phyloP scores from a whole-genome alignment of 164 flowering plant genomes.

The Sedum album region DNA sequence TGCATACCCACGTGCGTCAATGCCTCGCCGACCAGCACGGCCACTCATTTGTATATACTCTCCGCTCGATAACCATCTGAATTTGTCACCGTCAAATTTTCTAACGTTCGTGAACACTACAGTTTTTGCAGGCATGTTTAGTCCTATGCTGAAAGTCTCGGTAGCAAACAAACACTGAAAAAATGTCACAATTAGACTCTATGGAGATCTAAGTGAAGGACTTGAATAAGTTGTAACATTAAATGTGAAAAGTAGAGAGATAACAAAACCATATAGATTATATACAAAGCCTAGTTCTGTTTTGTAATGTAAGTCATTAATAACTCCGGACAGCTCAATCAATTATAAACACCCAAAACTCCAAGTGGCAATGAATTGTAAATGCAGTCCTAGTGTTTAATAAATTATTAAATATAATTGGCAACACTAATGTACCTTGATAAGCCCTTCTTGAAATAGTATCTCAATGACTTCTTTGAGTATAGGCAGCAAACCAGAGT shows the following conservation, averaged over 20 bases:
- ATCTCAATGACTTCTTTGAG: constrained; percentile 98
- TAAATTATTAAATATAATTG: background rate
- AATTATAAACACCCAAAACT: background rate
- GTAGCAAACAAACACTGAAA: constrained; percentile 97
- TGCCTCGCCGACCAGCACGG: constrained; percentile 98
- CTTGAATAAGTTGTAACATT: background rate
- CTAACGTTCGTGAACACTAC: constrained; percentile 97
- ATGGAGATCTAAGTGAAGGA: background rate
- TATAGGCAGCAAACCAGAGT: constrained; percentile 98
- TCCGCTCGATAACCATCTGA: constrained; percentile 98
- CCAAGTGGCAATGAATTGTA: background rate
- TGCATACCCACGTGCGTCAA: constrained; percentile 96
- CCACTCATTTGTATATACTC: constrained; percentile 99
- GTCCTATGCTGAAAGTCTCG: constrained; percentile 98
- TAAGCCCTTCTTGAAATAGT: constrained; percentile 93
- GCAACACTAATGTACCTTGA: constrained; percentile 52
- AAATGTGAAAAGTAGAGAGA: background rate
- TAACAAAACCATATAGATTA: background rate
- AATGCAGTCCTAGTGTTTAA: background rate
- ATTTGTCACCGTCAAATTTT: constrained; percentile 97
- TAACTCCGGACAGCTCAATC: background rate
- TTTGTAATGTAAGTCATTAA: background rate
- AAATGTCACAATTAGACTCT: constrained; percentile 10
- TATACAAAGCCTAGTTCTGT: background rate
- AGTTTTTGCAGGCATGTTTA: constrained; percentile 99